Evolutionary conservation across 768 basidiomycete genomes (phyloP).

Genomic region (Austroboletus festivus): DNA sequence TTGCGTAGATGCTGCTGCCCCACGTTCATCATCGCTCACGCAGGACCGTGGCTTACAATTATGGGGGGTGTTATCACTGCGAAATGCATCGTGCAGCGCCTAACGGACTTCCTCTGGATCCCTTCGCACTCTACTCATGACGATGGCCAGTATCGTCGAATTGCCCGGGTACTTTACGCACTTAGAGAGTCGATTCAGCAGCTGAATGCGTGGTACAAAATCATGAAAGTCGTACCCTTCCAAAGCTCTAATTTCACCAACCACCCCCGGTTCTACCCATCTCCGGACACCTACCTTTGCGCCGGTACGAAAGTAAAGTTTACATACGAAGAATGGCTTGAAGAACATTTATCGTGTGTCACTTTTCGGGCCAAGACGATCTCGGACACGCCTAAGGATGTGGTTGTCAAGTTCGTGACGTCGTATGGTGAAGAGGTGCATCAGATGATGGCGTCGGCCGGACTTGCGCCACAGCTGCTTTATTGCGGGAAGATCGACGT

Average conservation of each 20-base stretch:
- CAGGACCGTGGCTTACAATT: slow-evolving; percentile 28
- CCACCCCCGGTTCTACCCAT: slow-evolving; percentile 23
- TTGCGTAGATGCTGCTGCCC: slow-evolving; percentile 27
- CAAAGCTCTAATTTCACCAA: not conserved
- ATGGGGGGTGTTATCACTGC: slow-evolving; percentile 31
- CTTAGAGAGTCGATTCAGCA: slow-evolving; percentile 13
- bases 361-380: slow-evolving; percentile 22
- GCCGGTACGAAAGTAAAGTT: slow-evolving; percentile 8
- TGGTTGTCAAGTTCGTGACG: slow-evolving; percentile 39
- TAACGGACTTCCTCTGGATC: slow-evolving; percentile 34
- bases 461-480: slow-evolving; percentile 29
- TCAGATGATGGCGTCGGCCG: slow-evolving; percentile 24
- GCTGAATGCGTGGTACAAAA: slow-evolving; percentile 23
- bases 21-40: slow-evolving; percentile 20
- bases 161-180: slow-evolving; percentile 22
- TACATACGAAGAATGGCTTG: slow-evolving; percentile 20
- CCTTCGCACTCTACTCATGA: slow-evolving; percentile 15
- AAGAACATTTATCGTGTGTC: slow-evolving; percentile 16
- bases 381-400: not conserved
- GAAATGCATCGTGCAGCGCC: slow-evolving; percentile 30
- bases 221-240: not conserved
- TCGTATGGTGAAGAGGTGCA: slow-evolving; percentile 35
- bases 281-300: slow-evolving; percentile 1
- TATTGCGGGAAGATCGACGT: slow-evolving; percentile 27
- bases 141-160: slow-evolving; percentile 8